Percentiles rank a stretch among this genome's conserved stretches.
Evolutionary conservation across 768 basidiomycete genomes (phyloP).

Genomic region (Sarcomyxa edulis): DNA sequence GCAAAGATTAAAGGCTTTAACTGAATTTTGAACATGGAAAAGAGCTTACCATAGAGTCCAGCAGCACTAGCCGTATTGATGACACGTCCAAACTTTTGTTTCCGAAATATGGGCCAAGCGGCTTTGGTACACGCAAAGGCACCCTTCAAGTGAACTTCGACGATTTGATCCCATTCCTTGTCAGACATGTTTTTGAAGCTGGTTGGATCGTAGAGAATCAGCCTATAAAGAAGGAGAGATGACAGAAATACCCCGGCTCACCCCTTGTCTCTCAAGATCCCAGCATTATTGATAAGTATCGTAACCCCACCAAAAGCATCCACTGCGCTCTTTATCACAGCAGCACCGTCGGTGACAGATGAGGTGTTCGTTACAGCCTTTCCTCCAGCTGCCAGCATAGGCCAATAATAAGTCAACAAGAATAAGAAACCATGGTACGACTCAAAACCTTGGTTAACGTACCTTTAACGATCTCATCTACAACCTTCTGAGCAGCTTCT

Average conservation of each 20-base stretch:
- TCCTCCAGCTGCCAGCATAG: slow-evolving; percentile 62
- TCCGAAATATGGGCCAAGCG: slow-evolving; percentile 93
- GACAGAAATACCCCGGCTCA: slow-evolving; percentile 21
- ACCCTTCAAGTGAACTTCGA: slow-evolving; percentile 90
- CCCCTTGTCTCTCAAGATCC: slow-evolving; percentile 82
- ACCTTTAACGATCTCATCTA: slow-evolving; percentile 84
- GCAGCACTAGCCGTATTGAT: slow-evolving; percentile 95
- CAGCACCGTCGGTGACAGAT: slow-evolving; percentile 79
- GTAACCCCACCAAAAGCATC: slow-evolving; percentile 80
- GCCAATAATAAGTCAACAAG: slow-evolving; percentile 2
- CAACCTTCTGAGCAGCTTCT: slow-evolving; percentile 86
- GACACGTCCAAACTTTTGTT: slow-evolving; percentile 91
- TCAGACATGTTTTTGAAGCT: slow-evolving; percentile 98
- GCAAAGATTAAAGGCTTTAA: background rate
- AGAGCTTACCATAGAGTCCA: slow-evolving; percentile 74
- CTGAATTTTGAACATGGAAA: background rate
- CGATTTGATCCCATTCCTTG: slow-evolving; percentile 86
- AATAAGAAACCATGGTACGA: background rate
- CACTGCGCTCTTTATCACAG: slow-evolving; percentile 82
- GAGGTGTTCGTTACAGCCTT: slow-evolving; percentile 85
- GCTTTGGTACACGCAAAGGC: slow-evolving; percentile 91
- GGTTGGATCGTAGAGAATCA: slow-evolving; percentile 3
- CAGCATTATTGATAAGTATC: slow-evolving; percentile 96
- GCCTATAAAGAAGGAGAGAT: background rate
- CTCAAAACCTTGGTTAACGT: slow-evolving; percentile 13